Conservation (phyloP, 2,329 filamentous ascomycete species). For the Podosphaera fusca region DNA sequence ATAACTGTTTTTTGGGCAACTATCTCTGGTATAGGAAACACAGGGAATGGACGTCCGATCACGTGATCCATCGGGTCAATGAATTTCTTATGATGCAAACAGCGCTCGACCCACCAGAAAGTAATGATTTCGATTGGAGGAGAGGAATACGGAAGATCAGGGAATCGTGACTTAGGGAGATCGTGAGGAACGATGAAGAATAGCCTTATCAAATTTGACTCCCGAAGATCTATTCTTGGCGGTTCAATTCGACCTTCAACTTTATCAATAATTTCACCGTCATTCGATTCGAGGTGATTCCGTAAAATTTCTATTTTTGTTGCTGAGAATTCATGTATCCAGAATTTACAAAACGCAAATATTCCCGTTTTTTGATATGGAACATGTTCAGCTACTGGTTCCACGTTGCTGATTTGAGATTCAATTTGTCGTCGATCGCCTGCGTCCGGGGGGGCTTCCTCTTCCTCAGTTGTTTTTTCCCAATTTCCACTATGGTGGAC, state of each 20-base stretch:
- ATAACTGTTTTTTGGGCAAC: conserved; percentile 33
- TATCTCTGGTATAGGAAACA: conserved; percentile 48
- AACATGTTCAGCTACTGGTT: conserved; percentile 5
- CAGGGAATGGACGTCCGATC: conserved; percentile 53
- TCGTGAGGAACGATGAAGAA: conserved; percentile 24
- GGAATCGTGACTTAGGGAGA: conserved; percentile 12
- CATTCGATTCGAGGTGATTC: conserved; percentile 17
- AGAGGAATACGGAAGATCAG: conserved; percentile 16
- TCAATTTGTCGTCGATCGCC: background rate
- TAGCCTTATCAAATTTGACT: conserved; percentile 1
- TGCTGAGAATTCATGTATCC: conserved; percentile 20
- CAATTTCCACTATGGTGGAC: conserved; percentile 13
- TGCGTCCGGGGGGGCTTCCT: background rate
- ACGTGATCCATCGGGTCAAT: conserved; percentile 46
- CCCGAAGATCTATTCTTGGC: background rate
- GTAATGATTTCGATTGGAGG: conserved; percentile 36
- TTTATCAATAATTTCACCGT: conserved; percentile 12
- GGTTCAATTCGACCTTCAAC: conserved; percentile 4
- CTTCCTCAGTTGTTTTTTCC: conserved; percentile 7
- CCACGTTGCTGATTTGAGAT: background rate
- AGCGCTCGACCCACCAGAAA: conserved; percentile 84
- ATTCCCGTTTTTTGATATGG: conserved; percentile 14
- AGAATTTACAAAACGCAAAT: conserved; percentile 21
- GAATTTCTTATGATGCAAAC: conserved; percentile 52
- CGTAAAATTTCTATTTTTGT: conserved; percentile 18